phyloP scores from a whole-genome alignment of 108 stramenopile species.

The Pseudonitzschia multistriata region DNA sequence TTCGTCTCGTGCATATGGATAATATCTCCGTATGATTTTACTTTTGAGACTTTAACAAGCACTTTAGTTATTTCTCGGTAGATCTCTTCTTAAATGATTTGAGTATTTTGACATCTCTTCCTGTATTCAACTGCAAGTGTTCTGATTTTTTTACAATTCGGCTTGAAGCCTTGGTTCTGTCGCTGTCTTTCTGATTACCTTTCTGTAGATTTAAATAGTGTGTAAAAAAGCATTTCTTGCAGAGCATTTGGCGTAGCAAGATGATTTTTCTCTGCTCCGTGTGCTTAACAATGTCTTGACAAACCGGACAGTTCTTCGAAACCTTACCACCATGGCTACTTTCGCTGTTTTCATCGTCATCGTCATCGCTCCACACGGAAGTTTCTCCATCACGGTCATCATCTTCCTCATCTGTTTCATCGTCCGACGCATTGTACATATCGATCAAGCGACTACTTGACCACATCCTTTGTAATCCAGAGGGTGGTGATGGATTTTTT shows the following conservation, averaged over 20 bases:
- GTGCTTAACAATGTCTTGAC: constrained; percentile 3
- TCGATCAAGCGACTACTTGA: constrained; percentile 4
- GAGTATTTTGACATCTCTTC: too few species aligned
- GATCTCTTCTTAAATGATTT: too few species aligned
- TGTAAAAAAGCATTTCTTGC: background rate
- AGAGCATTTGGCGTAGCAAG: constrained; percentile 7
- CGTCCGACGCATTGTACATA: constrained; percentile 9
- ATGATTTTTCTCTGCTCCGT: background rate
- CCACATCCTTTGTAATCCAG: background rate
- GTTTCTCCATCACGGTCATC: background rate
- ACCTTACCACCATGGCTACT: background rate
- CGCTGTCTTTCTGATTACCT: too few species aligned
- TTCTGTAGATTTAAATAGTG: too few species aligned
- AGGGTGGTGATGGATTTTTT: background rate
- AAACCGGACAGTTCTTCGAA: constrained; percentile 5
- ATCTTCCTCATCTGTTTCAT: background rate
- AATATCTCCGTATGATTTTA: too few species aligned
- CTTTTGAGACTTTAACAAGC: too few species aligned
- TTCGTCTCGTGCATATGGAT: too few species aligned
- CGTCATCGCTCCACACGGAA: background rate
- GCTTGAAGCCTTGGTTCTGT: too few species aligned
- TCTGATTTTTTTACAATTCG: too few species aligned
- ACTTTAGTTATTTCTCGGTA: too few species aligned
- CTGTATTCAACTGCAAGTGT: too few species aligned
- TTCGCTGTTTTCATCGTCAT: constrained; percentile 3